phyloP scores from a whole-genome alignment of 768 basidiomycete genomes.

The Phanerochaete carnosa region DNA sequence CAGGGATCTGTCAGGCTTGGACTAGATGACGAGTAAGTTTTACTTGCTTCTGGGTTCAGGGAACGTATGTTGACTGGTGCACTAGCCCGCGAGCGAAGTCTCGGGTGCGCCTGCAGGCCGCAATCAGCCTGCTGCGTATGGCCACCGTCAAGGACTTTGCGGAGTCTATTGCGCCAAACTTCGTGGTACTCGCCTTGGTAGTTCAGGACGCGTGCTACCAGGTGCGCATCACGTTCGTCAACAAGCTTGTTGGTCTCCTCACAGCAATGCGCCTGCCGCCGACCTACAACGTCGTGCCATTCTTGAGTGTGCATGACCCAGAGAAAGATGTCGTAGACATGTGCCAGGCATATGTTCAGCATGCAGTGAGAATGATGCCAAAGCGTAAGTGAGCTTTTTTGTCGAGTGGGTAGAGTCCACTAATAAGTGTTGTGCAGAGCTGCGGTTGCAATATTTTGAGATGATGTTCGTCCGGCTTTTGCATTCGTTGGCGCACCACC shows the following conservation, averaged over 20 bases:
- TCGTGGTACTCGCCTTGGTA: slow-evolving; percentile 66
- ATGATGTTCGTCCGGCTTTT: slow-evolving; percentile 82
- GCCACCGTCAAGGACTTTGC: slow-evolving; percentile 57
- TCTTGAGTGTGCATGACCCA: slow-evolving; percentile 89
- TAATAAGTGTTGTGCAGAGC: slow-evolving; percentile 29
- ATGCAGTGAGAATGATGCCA: slow-evolving; percentile 43
- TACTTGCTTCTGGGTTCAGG: background rate
- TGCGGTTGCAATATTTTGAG: slow-evolving; percentile 70
- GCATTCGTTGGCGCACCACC: slow-evolving; percentile 90
- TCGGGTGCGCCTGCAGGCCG: slow-evolving; percentile 81
- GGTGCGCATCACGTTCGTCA: slow-evolving; percentile 76
- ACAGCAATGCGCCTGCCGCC: slow-evolving; percentile 60
- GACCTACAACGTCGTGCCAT: slow-evolving; percentile 80
- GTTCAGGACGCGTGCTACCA: slow-evolving; percentile 90
- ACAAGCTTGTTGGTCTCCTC: slow-evolving; percentile 68
- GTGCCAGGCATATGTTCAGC: slow-evolving; percentile 57
- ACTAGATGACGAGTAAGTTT: slow-evolving; percentile 43
- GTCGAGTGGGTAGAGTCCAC: background rate
- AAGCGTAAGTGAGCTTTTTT: slow-evolving; percentile 32
- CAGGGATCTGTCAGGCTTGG: slow-evolving; percentile 43
- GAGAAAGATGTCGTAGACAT: slow-evolving; percentile 70
- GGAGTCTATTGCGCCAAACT: slow-evolving; percentile 52
- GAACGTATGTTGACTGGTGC: no score
- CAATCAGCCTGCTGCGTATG: slow-evolving; percentile 76
- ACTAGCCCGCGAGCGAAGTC: slow-evolving; percentile 60